phyloP scores from a whole-genome alignment of 306 rosid species.

The Trichosanthes cucumerina region DNA sequence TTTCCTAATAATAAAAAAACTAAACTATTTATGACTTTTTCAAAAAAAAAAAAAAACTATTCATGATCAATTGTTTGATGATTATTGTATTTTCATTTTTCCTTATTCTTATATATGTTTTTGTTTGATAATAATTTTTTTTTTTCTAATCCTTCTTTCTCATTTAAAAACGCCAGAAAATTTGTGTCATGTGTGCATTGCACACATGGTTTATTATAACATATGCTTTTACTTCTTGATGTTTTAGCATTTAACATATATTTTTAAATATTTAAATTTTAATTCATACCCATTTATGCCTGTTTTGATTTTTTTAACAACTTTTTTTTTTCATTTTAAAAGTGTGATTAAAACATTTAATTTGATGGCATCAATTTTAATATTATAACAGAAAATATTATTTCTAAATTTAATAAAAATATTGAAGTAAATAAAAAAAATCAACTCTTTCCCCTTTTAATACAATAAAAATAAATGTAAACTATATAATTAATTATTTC shows the following conservation, averaged over 20 bases:
- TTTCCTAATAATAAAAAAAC: background rate
- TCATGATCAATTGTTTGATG: background rate
- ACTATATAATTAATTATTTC: background rate
- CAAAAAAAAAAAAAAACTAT: background rate
- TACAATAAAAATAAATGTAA: background rate
- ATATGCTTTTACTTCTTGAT: background rate
- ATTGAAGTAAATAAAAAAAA: too few species aligned
- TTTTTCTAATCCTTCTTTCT: background rate
- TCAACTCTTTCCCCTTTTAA: background rate
- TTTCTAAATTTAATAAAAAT: too few species aligned
- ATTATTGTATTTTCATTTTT: too few species aligned
- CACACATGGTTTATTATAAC: background rate
- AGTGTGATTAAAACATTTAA: too few species aligned
- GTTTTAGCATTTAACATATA: background rate
- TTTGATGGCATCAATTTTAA: too few species aligned
- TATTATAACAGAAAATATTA: too few species aligned
- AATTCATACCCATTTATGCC: too few species aligned
- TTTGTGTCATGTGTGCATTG: too few species aligned
- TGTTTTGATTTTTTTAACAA: too few species aligned
- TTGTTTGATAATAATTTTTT: background rate
- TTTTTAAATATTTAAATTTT: too few species aligned
- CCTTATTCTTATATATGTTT: too few species aligned
- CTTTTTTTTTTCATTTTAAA: too few species aligned
- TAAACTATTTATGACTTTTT: background rate
- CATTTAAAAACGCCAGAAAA: background rate